phyloP scores from a whole-genome alignment of 2,329 filamentous ascomycete genomes.

The Sarocladium strictum region DNA sequence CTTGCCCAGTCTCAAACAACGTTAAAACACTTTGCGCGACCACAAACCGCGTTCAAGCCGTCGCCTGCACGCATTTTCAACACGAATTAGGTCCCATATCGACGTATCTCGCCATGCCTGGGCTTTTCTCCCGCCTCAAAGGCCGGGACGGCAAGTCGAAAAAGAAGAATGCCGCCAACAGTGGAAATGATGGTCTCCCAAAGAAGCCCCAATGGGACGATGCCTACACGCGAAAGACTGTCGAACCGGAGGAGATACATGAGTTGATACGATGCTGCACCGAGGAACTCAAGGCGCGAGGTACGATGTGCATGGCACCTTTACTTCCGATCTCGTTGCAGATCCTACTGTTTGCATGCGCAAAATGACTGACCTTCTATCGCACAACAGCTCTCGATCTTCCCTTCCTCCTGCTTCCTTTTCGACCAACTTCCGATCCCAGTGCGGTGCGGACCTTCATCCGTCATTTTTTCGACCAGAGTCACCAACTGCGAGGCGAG shows the following conservation, averaged over 20 bases:
- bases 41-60: no score
- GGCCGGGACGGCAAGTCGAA: slow-evolving; percentile 63
- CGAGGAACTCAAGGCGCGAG: slow-evolving; percentile 87
- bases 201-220: slow-evolving; percentile 79
- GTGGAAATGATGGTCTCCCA: slow-evolving; percentile 45
- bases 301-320: slow-evolving; percentile 43
- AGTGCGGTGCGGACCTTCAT: slow-evolving; percentile 89
- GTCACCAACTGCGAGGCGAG: slow-evolving; percentile 61
- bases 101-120: slow-evolving; percentile 39
- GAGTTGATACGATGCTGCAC: slow-evolving; percentile 82
- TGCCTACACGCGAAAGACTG: slow-evolving; percentile 74
- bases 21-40: no score
- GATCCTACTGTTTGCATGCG: background rate
- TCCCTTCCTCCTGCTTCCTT: slow-evolving; percentile 89
- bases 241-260: slow-evolving; percentile 86
- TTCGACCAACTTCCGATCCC: slow-evolving; percentile 86
- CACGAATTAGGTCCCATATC: no score
- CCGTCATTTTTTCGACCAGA: slow-evolving; percentile 73
- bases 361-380: slow-evolving; percentile 15
- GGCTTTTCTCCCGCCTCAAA: slow-evolving; percentile 62
- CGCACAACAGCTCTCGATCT: slow-evolving; percentile 65
- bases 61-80: no score
- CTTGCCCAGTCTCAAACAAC: background rate
- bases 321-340: background rate
- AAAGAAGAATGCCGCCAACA: slow-evolving; percentile 58